A percentile compares a stretch with the other conserved stretches of the same genome.
Evolutionary conservation across 208 protist genomes (phyloP).

Genomic region (Leishmania martiniquensis): DNA sequence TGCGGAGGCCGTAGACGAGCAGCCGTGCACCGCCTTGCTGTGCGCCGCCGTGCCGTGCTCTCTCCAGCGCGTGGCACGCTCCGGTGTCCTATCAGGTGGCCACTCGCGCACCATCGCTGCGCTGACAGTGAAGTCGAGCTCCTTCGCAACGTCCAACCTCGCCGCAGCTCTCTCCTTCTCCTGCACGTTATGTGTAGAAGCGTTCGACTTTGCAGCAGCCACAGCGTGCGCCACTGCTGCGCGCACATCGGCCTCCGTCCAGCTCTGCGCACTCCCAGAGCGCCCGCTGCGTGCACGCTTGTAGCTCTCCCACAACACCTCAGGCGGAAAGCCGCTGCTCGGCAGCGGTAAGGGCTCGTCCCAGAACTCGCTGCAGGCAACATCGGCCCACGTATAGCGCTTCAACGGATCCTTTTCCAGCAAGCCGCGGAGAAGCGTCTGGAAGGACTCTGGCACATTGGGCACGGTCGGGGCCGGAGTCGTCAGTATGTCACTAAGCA

Average conservation of each 20-base stretch:
- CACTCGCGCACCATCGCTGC: conserved; percentile 16
- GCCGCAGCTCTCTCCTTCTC: conserved; percentile 39
- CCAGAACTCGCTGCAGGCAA: conserved; percentile 84
- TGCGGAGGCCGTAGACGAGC: conserved; percentile 4
- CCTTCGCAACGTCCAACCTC: conserved; percentile 52
- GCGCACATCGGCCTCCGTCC: conserved; percentile 35
- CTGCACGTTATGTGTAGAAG: conserved; percentile 31
- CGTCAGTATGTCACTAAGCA: conserved; percentile 93
- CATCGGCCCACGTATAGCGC: conserved; percentile 79
- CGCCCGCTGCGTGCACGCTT: conserved; percentile 7
- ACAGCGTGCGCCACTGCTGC: conserved; percentile 36
- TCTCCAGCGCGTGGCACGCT: conserved; percentile 8
- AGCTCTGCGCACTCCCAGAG: conserved; percentile 11
- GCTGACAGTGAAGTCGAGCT: conserved; percentile 67
- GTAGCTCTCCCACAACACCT: conserved; percentile 75
- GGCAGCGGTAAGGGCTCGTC: conserved; percentile 49
- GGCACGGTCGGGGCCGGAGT: conserved; percentile 35
- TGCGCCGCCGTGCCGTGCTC: neutral
- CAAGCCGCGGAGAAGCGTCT: conserved; percentile 63
- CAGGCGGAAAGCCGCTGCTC: conserved; percentile 37
- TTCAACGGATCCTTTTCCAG: conserved; percentile 85
- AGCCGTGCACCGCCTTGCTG: conserved; percentile 3
- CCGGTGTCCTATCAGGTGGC: neutral
- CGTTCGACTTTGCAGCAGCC: conserved; percentile 39
- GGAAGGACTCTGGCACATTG: conserved; percentile 56